Evolutionary conservation across 139 green algal species (phyloP).

Genomic region (Pleodorina starrii): DNA sequence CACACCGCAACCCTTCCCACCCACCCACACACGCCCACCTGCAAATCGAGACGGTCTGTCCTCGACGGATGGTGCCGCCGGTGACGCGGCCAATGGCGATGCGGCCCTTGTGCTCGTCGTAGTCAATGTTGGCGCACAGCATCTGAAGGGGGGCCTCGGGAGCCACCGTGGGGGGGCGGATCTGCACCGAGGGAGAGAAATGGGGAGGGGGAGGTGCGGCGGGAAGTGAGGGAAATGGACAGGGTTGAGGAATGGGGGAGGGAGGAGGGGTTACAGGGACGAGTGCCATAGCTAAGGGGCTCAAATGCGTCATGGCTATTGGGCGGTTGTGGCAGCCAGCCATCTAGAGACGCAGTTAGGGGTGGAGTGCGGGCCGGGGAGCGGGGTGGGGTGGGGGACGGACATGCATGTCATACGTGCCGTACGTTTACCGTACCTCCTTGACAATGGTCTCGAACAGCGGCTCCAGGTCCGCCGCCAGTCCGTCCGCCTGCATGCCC

Average conservation of each 20-base stretch:
- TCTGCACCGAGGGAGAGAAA: background rate
- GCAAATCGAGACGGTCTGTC: constrained; percentile 59
- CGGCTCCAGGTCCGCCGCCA: constrained; percentile 90
- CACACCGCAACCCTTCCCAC: too few species aligned
- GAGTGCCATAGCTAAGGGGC: too few species aligned
- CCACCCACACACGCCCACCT: background rate
- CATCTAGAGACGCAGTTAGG: too few species aligned
- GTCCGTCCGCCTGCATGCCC: constrained; percentile 73
- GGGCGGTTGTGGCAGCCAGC: too few species aligned
- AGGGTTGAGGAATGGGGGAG: too few species aligned
- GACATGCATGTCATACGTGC: too few species aligned
- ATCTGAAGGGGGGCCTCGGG: constrained; percentile 90
- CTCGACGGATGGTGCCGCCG: constrained; percentile 82
- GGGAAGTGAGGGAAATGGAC: background rate
- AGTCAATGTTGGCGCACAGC: constrained; percentile 96
- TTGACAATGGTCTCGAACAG: constrained; percentile 95
- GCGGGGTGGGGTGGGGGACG: too few species aligned
- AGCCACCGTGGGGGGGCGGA: constrained; percentile 77
- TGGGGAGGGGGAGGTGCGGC: background rate
- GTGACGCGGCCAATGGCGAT: constrained; percentile 93
- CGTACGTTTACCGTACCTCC: constrained; percentile 66
- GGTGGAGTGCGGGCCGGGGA: too few species aligned
- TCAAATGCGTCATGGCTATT: too few species aligned
- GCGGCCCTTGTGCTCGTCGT: constrained; percentile 96
- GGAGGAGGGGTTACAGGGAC: too few species aligned